Base-by-base conservation (phyloP, 1,139 yeast species). In the Nakaseomyces sp. region DNA sequence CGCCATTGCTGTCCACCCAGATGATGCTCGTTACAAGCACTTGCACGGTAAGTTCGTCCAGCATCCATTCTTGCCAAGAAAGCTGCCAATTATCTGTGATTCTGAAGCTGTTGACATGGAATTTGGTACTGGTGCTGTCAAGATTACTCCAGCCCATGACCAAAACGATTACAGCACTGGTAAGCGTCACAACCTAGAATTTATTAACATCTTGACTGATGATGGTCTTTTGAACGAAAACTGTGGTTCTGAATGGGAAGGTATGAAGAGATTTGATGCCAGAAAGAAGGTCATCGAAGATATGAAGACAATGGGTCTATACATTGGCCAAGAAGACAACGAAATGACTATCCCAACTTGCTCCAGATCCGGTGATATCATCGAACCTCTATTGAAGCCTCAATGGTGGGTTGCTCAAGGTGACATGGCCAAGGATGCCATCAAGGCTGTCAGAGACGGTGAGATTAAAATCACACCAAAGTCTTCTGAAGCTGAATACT, bases 41-140 rank as follows among this genome's bases (percentile, higher is more conserved):
- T 74, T 91, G 60, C 98, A 91, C 63, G 98, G 98, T 52, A 88
- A 89, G 66, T 86, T 71, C 64, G 94, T 85, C 47, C 66, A 77
- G 54, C 98, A 91, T 68, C 98, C 98, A 50, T 85, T 91, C 68
- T 70, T 87, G 56, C 86, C 83, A 62, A 82, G 89, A 65, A 74
- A 77, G 61, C 68, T 91, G 46, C 98, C 98, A 53, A 87, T 91
- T 61, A 72, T 91, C 50, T 77, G 89, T 45, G 98, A 91, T 65
- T 64, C 81, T 32, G 95, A 87, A 68, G 93, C 97, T 33, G 98
- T 91, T 51, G 98, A 91, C 66, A 91, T 91, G 97, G 95, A 86
- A 67, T 91, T 91, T 57, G 98, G 98, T 74, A 91, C 98, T 53
- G 98, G 98, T 81, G 98, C 98, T 37, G 98, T 91, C 53, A 91